Percentiles rank a stretch among this genome's conserved stretches.
Evolutionary conservation across 352 stramenopile genomes (phyloP).

Genomic region (Phytophthora tentaculata): DNA sequence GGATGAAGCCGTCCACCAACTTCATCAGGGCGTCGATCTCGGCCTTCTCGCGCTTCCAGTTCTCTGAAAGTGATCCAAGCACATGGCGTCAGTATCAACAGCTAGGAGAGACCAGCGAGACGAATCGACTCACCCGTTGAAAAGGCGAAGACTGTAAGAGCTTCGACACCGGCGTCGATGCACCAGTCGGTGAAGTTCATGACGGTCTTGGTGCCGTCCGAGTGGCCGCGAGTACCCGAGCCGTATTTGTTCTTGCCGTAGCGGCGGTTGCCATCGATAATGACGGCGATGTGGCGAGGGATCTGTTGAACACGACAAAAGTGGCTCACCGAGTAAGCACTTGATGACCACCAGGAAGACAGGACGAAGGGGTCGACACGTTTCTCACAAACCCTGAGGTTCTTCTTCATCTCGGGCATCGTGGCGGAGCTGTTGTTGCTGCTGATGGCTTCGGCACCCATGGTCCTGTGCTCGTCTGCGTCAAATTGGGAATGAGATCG

Average conservation of each 20-base stretch:
- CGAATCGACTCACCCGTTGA: constrained; percentile 72
- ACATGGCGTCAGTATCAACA: constrained; percentile 8
- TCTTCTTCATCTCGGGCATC: constrained; percentile 16
- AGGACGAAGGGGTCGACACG: neutral
- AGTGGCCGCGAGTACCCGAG: constrained; percentile 88
- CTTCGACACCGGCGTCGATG: constrained; percentile 87
- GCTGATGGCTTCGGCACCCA: constrained; percentile 25
- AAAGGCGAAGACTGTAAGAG: constrained; percentile 96
- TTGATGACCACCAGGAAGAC: constrained; percentile 7
- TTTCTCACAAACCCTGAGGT: constrained; percentile 35
- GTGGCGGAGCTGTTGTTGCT: constrained; percentile 13
- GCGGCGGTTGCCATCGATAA: constrained; percentile 97
- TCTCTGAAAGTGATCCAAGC: constrained; percentile 68
- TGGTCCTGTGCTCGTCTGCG: constrained; percentile 21
- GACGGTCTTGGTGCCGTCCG: constrained; percentile 95
- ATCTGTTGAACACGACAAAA: constrained; percentile 42
- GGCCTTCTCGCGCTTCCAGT: constrained; percentile 91
- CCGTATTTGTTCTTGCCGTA: constrained; percentile 91
- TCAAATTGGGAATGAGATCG: constrained; percentile 25
- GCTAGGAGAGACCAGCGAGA: neutral
- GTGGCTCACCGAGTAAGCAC: constrained; percentile 11
- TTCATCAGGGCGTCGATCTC: constrained; percentile 94
- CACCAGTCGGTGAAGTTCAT: constrained; percentile 97
- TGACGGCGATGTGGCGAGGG: constrained; percentile 93
- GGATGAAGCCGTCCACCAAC: constrained; percentile 95